phyloP scores from a whole-genome alignment of 2,329 filamentous ascomycete genomes.

The Emergomyces africanus region DNA sequence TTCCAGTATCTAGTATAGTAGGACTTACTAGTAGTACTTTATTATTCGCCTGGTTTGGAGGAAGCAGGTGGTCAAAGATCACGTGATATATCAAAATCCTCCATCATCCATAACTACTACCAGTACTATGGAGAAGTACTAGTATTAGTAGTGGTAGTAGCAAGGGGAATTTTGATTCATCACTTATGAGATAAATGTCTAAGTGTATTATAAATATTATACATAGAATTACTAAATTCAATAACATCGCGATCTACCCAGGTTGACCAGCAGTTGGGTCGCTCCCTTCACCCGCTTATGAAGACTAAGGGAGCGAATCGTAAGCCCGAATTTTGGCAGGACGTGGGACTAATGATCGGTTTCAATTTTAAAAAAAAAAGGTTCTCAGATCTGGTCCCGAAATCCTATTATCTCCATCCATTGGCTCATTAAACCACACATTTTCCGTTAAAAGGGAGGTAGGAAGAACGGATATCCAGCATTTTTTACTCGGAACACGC shows the following conservation, averaged over 20 bases:
- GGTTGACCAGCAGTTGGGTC: not conserved
- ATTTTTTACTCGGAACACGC: slow-evolving; percentile 90
- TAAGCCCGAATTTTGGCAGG: too few species aligned
- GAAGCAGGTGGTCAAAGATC: not conserved
- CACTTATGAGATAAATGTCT: not conserved
- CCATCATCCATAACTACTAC: too few species aligned
- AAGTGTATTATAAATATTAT: not conserved
- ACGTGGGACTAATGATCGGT: not conserved
- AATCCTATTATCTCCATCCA: not conserved
- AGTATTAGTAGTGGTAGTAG: too few species aligned
- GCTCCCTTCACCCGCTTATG: too few species aligned
- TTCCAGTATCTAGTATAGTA: too few species aligned
- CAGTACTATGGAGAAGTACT: too few species aligned
- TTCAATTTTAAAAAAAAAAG: not conserved
- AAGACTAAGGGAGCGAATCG: not conserved
- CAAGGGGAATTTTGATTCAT: not conserved
- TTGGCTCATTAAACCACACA: not conserved
- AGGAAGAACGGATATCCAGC: slow-evolving; percentile 87
- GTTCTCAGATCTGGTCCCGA: not conserved
- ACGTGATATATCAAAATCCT: not conserved
- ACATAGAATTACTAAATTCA: not conserved
- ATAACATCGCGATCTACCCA: not conserved
- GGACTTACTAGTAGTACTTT: too few species aligned
- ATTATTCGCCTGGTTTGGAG: too few species aligned
- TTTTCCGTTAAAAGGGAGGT: slow-evolving; percentile 61